A percentile compares a stretch with the other conserved stretches of the same genome.
Evolutionary conservation across 495 filamentous ascomycete genomes (phyloP).

Genomic region (Aspergillus cristatus): DNA sequence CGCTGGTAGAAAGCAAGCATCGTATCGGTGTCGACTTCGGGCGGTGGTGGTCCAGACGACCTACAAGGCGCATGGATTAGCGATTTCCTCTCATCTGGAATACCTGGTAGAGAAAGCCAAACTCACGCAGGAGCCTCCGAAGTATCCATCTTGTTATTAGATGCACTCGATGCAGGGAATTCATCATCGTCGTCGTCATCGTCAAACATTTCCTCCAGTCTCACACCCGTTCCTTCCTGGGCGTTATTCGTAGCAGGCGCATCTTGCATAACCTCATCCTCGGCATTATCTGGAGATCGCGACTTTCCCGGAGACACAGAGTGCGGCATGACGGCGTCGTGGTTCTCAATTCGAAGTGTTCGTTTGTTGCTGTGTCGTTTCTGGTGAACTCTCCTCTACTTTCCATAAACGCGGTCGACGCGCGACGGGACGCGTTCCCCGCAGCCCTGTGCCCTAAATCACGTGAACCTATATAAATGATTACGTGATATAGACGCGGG

Average conservation of each 20-base stretch:
- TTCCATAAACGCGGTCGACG: conserved; percentile 22
- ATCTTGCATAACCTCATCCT: conserved; percentile 34
- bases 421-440: conserved; percentile 10
- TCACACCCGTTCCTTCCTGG: conserved; percentile 37
- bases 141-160: conserved; percentile 32
- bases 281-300: conserved; percentile 11
- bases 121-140: conserved; percentile 35
- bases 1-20: conserved; percentile 92
- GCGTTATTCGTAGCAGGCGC: conserved; percentile 19
- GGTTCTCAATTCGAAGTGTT: background rate
- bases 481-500: too few species aligned
- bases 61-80: too few species aligned
- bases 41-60: conserved; percentile 16
- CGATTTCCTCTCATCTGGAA: too few species aligned
- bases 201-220: conserved; percentile 73
- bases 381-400: too few species aligned
- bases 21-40: conserved; percentile 62
- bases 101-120: background rate
- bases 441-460: conserved; percentile 17
- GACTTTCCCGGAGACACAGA: conserved; percentile 33
- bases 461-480: too few species aligned
- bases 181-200: conserved; percentile 73
- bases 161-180: conserved; percentile 51
- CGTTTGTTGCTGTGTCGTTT: conserved; percentile 1
- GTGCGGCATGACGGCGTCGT: conserved; percentile 39